These are phyloP conservation scores for Entophlyctis helioformis DNA, from an alignment of 192 early-diverging fungal genomes.

Conservation along the genomic window DNA sequence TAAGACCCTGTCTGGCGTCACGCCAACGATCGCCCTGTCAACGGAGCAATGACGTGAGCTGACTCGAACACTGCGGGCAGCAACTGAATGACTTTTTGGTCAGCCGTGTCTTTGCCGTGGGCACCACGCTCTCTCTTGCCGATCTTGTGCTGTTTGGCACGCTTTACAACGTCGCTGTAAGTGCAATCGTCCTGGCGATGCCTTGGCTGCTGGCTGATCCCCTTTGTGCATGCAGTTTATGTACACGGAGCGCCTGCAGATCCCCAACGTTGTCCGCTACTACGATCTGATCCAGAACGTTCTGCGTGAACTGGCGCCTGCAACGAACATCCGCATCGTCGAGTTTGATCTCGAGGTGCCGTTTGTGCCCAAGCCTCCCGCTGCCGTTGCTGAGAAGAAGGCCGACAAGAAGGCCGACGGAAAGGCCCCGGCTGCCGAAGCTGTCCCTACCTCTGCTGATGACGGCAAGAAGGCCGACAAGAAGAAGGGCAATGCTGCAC, in stretches of 20 bases:
- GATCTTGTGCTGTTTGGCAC: conserved; percentile 6
- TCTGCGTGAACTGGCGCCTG: conserved; percentile 3
- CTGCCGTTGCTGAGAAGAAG: neutral
- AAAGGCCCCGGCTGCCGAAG: too few species aligned
- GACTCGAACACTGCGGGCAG: too few species aligned
- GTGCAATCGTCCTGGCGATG: neutral
- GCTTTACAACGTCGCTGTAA: conserved; percentile 5
- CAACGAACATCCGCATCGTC: neutral
- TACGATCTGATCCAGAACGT: conserved; percentile 14
- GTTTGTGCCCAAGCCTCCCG: neutral
- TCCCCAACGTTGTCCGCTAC: conserved; percentile 12
- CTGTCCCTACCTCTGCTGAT: too few species aligned
- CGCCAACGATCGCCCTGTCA: too few species aligned
- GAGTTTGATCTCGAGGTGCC: conserved; percentile 2
- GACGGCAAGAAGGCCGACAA: too few species aligned
- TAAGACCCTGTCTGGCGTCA: too few species aligned
- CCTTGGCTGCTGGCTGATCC: too few species aligned
- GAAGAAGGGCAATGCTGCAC: too few species aligned
- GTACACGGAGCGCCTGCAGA: conserved; percentile 1
- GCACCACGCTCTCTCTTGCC: conserved; percentile 10
- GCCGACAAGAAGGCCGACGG: too few species aligned
- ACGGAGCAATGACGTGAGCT: too few species aligned
- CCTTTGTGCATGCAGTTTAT: neutral
- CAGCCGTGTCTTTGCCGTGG: too few species aligned
- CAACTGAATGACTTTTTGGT: too few species aligned